Evolutionary conservation across 129 eudicot species (phyloP), one percentile per base, ranked within the genome.

Genomic region (Artemisia argyi): DNA sequence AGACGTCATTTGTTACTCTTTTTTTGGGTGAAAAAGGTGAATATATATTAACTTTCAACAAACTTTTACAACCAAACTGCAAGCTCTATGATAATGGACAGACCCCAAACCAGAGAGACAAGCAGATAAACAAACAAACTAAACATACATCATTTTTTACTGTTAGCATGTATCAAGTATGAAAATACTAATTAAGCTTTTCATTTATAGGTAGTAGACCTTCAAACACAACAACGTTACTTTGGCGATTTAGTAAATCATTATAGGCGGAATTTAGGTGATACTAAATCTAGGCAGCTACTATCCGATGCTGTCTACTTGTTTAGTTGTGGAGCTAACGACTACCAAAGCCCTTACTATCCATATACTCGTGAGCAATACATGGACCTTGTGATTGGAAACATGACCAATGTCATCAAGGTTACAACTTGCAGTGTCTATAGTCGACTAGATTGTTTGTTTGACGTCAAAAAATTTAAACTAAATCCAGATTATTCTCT

Each of bases 291-390:
- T 5, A 55, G 39, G 24, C 67, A 4, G 69, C 70, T 59, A 0
- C 55, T 80, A 17, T 76, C 81, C 22, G 68, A 57, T 7, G 91
- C 82, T 24, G 85, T 86, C 24, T 86, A 83, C 84, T 67, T 86
- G 78, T 74, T 86, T 59, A 80, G 91, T 72, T 71, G 82, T 57
- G 88, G 91, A 26, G 73, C 68, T 57, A 86, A 86, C 59, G 88
- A 86, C 62, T 86, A 86, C 54, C 42, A 35, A 35, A 35, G 7
- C 42, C 42, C 42, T 35, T 35, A 5, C 42, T 35, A 35, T 5
- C 42, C 78, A 8, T 58, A 73, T 44, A 16, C 81, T 14, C 73
- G 24, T 19, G 19, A 78, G 7, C 64, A 78, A 11, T 86, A 81
- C 39, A 78, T 86, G 28, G 73, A 12, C 10, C 80, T 81, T 82